phyloP scores from a whole-genome alignment of 305 asterid species.

The Monarda citriodora region DNA sequence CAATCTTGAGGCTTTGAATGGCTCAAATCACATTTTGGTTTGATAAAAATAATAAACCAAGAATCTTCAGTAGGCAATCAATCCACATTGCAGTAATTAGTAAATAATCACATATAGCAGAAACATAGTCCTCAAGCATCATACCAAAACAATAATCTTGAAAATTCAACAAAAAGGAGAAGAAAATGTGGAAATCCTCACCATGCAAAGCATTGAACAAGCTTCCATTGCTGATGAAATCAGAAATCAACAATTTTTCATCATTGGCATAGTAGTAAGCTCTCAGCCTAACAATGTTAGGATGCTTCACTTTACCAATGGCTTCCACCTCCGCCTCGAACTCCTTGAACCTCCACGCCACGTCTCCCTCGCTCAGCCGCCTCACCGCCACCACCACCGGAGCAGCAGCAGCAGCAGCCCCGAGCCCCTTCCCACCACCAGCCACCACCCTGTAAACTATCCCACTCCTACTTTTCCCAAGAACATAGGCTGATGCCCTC shows the following conservation, averaged over 20 bases:
- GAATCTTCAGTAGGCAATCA: neutral
- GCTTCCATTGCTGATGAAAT: slow-evolving; percentile 79
- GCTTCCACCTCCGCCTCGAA: slow-evolving; percentile 90
- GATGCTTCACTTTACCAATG: slow-evolving; percentile 76
- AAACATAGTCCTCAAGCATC: no score
- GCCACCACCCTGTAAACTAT: slow-evolving; percentile 94
- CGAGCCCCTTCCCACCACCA: slow-evolving; percentile 49
- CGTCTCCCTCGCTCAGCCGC: slow-evolving; percentile 90
- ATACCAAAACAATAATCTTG: neutral
- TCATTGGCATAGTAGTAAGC: slow-evolving; percentile 93
- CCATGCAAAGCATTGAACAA: slow-evolving; percentile 84
- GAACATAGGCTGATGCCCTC: slow-evolving; percentile 97
- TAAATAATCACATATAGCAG: no score
- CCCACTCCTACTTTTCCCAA: slow-evolving; percentile 94
- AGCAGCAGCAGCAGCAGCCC: slow-evolving; percentile 20
- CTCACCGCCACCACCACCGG: slow-evolving; percentile 75
- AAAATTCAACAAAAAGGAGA: neutral
- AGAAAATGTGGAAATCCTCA: slow-evolving; percentile 22
- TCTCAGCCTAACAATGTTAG: slow-evolving; percentile 76
- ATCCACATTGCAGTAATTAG: no score
- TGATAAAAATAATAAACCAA: neutral
- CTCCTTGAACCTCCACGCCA: slow-evolving; percentile 70
- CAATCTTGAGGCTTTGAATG: no score
- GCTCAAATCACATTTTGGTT: no score
- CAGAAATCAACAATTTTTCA: slow-evolving; percentile 84